These are phyloP conservation scores for Geotrichum ghanense DNA, from an alignment of 805 yeast genomes.

Conservation along the genomic window DNA sequence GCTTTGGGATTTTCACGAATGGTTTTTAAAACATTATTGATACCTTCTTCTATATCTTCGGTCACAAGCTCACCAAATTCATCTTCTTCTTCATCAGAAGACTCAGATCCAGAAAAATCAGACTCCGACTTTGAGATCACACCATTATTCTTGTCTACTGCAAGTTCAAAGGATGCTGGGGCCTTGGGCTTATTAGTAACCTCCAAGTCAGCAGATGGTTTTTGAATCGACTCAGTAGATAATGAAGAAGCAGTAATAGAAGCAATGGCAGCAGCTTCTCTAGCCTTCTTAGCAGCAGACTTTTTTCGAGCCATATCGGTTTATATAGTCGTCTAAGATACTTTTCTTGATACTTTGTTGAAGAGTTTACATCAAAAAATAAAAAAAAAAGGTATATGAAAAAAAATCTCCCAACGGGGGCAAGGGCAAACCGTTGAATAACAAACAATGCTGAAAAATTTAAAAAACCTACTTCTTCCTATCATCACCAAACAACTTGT, in stretches of 20 bases:
- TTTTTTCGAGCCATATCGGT: slow-evolving; percentile 77
- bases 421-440: neutral
- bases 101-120: slow-evolving; percentile 26
- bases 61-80: slow-evolving; percentile 84
- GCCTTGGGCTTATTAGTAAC: neutral
- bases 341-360: neutral
- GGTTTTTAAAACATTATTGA: slow-evolving; percentile 58
- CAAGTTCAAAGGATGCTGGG: too few species aligned
- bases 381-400: neutral
- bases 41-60: slow-evolving; percentile 72
- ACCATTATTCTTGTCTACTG: neutral
- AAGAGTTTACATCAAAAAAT: neutral
- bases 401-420: slow-evolving; percentile 1
- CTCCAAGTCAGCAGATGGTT: too few species aligned
- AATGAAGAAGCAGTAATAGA: too few species aligned
- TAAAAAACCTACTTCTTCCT: too few species aligned
- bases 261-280: slow-evolving; percentile 27
- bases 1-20: slow-evolving; percentile 53
- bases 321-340: too few species aligned
- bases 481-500: neutral
- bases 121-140: slow-evolving; percentile 6
- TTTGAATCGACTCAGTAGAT: neutral
- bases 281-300: slow-evolving; percentile 67
- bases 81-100: slow-evolving; percentile 68
- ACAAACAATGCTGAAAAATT: too few species aligned